Evolutionary conservation across 2,329 filamentous ascomycete genomes (phyloP), one percentile per base, ranked within the genome.

Genomic region (Ceratocystis papillata): DNA sequence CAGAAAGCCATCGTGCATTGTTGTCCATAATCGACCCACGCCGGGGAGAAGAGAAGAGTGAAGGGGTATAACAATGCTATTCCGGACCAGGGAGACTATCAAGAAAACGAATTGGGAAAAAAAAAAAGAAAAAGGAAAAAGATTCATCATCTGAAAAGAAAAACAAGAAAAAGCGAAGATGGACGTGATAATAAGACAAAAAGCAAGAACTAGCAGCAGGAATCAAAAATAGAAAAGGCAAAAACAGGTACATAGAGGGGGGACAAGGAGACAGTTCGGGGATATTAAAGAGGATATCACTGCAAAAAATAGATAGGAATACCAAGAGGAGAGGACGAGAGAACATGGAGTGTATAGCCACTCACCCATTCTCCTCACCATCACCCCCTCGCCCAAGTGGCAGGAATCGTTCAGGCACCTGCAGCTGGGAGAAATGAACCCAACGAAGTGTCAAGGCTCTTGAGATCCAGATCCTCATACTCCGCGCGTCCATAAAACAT

Each of bases 401-500:
- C 37, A 41, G 12, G 37, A 15, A 10, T 41, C 3, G 10, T 20
- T 37, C 20, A 50, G 53, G 45, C 17, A n/a, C 62, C n/a, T 7
- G 28, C 55, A 28, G 30, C 22, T 6, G 46, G 28, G n/a, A 64
- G 37, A 20, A 55, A 53, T 15, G 48, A 55, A 15, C 37, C 37
- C 7, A 25, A n/a, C 33, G n/a, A 17, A n/a, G 48, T 50, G 25
- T 67, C 28, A 44, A 67, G 53, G 15, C 41, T 15, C 17, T 53
- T 44, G 10, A 66, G 44, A 12, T 45, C 60, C 53, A 65, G 62
- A 6, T 37, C 25, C 48, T 22, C 37, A 48, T 20, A 45, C 25
- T 63, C 60, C 25, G 33, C 50, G 50, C 66, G 66, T 7, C 66
- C 63, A 20, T 41, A 25, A 37, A 57, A 65, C 25, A 59, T 41